These are phyloP conservation scores for Clonostachys sp. DNA, from an alignment of 2,329 filamentous ascomycete species.

Conservation along the genomic window DNA sequence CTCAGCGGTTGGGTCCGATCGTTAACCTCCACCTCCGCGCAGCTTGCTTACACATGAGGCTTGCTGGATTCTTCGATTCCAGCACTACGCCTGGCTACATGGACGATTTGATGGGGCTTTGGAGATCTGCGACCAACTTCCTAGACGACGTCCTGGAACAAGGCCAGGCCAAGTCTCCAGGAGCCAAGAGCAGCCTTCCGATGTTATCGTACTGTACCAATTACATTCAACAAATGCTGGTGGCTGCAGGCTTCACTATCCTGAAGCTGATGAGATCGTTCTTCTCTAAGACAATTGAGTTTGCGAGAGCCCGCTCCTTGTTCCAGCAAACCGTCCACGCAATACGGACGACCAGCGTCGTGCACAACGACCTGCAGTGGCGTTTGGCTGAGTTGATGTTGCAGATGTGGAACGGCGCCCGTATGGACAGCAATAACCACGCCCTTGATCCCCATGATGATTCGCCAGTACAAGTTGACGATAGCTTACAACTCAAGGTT, in stretches of 20 bases:
- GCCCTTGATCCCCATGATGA: conserved; percentile 44
- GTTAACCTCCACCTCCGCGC: conserved; percentile 66
- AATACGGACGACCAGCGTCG: conserved; percentile 68
- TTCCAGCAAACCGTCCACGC: conserved; percentile 69
- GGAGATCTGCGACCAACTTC: conserved; percentile 66
- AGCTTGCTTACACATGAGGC: conserved; percentile 68
- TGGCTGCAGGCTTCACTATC: conserved; percentile 74
- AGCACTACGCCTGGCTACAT: conserved; percentile 67
- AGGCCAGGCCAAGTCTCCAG: conserved; percentile 39
- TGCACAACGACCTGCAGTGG: conserved; percentile 75
- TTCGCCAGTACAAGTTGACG: conserved; percentile 52
- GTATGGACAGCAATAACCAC: conserved; percentile 42
- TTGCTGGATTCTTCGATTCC: conserved; percentile 79
- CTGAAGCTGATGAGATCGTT: conserved; percentile 75
- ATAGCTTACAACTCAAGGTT: conserved; percentile 75
- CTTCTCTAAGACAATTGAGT: conserved; percentile 69
- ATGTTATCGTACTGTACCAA: conserved; percentile 65
- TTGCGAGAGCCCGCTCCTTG: conserved; percentile 59
- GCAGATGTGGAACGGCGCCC: conserved; percentile 77
- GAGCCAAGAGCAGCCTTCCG: conserved; percentile 40
- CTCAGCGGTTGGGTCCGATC: conserved; percentile 52
- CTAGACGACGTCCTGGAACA: conserved; percentile 60
- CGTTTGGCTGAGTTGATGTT: conserved; percentile 80
- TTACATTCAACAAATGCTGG: conserved; percentile 80
- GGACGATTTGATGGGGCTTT: conserved; percentile 71